phyloP scores from a whole-genome alignment of 139 green algal genomes.

The Eudorina sp. region DNA sequence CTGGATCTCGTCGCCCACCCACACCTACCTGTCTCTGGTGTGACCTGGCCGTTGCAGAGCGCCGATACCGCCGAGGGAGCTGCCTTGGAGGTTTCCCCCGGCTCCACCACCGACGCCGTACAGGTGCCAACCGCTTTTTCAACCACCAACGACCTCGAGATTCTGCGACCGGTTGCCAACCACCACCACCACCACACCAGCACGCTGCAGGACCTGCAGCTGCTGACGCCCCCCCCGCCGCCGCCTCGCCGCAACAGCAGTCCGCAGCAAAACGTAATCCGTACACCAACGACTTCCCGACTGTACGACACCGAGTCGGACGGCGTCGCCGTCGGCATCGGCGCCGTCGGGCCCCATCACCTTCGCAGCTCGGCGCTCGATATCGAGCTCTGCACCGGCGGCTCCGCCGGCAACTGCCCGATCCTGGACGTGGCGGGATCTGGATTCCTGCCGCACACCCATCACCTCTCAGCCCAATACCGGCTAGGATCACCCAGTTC shows the following conservation, averaged over 20 bases:
- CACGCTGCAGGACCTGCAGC: not conserved
- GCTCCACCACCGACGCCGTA: not conserved
- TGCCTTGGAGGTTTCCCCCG: not conserved
- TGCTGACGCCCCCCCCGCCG: no score
- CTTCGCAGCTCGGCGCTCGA: slow-evolving; percentile 10
- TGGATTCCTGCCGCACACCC: not conserved
- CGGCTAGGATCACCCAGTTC: no score
- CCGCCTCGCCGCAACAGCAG: not conserved
- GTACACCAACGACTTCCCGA: not conserved
- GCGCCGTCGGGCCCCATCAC: not conserved
- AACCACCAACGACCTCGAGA: not conserved
- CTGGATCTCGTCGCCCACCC: no score
- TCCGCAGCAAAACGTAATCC: not conserved
- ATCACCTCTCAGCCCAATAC: no score
- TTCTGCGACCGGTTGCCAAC: no score
- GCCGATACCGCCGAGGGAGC: not conserved
- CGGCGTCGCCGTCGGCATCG: not conserved
- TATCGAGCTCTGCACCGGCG: not conserved
- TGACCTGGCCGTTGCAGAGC: not conserved
- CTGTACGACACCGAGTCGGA: not conserved
- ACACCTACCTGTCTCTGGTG: no score
- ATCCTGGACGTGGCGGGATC: not conserved
- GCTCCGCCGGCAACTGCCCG: not conserved
- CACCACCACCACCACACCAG: not conserved
- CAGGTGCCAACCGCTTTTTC: not conserved